Evolutionary conservation across 106 monocot genomes (phyloP).

Genomic region (Allium cepa): DNA sequence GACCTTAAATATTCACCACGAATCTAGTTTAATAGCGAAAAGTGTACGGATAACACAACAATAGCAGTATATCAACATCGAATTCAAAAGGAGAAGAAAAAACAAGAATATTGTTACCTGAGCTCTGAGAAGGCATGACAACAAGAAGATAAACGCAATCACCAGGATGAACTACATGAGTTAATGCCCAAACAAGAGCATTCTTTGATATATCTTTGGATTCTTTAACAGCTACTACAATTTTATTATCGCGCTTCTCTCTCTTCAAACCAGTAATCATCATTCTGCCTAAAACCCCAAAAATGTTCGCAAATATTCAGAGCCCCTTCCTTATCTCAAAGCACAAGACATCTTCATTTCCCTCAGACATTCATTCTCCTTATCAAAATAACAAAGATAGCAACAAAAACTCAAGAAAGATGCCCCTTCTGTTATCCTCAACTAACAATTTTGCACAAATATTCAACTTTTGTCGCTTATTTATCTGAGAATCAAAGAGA

Average conservation of each 20-base stretch:
- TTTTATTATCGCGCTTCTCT: constrained; percentile 30
- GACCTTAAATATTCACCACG: too few relatives aligned
- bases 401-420: not conserved
- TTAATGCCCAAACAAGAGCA: constrained; percentile 77
- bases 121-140: constrained; percentile 47
- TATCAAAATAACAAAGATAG: too few relatives aligned
- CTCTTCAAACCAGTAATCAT: constrained; percentile 12
- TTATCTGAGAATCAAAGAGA: not conserved
- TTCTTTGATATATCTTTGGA: constrained; percentile 70
- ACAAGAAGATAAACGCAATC: constrained; percentile 69
- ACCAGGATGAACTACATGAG: constrained; percentile 90
- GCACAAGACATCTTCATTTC: too few relatives aligned
- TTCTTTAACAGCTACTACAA: constrained; percentile 81
- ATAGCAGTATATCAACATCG: too few relatives aligned
- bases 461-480: constrained; percentile 3
- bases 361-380: too few relatives aligned
- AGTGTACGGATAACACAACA: too few relatives aligned
- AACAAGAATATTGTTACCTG: constrained; percentile 25
- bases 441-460: not conserved
- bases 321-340: not conserved
- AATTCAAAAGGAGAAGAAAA: not conserved
- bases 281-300: not conserved
- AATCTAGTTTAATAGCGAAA: too few relatives aligned
- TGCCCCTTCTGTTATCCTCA: not conserved
- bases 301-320: not conserved